Base-by-base conservation (phyloP, 495 filamentous ascomycete species). In the Trichoderma asperelloides region DNA sequence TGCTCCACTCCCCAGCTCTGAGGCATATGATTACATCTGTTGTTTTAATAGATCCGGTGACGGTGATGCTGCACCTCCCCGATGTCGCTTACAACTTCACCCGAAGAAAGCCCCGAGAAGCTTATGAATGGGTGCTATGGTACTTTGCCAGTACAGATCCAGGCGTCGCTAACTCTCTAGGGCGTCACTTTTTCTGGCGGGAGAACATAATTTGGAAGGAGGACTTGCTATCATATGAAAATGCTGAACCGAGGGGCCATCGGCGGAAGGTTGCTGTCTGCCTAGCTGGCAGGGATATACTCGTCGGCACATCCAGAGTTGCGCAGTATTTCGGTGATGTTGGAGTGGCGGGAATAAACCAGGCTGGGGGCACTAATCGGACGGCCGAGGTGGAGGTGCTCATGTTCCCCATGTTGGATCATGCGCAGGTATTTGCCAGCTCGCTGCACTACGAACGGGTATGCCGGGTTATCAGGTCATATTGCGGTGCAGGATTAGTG, bases 31-130 rank as follows among this genome's bases (percentile, higher is more conserved):
- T 88, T 23, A 74, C 76, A 7, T 76, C 82, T 3, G 66, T 84
- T 2, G 70, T 90, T 8, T 75, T 90, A 25, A 79, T 89, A 37
- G 88, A 90, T 71, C 88, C 88, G 1, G 86, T 90, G n/a, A 82
- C 81, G 5, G 79, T 90, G 37, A 69, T 89, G 25, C 77, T 90
- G 40, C 88, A 90, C 72, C 74, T 88, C 13, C 88, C 88, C 28
- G 81, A 88, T 68, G 86, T 90, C 49, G 86, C 87, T n/a, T 90
- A 86, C 79, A 90, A 90, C 71, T 90, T 90, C 71, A 87, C 84
- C 15, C 71, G 78, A 37, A 80, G 88, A 3, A 73, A 73, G 57
- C 87, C 88, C 0, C 74, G 63, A 33, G 65, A 65, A 28, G 87
- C 88, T 4, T 88, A 87, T 69, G 87, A 90, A 74, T 81, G 84